Evolutionary conservation across 2,329 filamentous ascomycete species (phyloP).

Genomic region (Alternaria viburni): DNA sequence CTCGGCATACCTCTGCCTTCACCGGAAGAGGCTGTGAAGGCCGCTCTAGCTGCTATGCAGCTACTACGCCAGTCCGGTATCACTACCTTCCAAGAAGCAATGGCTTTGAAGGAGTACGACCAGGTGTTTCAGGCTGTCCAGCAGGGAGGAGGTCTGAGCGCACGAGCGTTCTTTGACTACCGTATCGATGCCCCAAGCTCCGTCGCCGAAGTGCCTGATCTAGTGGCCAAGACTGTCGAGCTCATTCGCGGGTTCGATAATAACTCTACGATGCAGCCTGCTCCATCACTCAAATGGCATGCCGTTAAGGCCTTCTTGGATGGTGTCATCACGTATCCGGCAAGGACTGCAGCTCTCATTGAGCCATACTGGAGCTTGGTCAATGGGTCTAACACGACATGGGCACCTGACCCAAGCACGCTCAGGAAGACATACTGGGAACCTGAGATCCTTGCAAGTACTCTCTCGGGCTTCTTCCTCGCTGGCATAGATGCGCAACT

Average conservation of each 20-base stretch:
- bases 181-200: constrained; percentile 1
- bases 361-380: constrained; percentile 2
- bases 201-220: background rate
- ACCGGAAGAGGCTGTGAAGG: background rate
- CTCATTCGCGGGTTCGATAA: background rate
- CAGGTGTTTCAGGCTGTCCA: background rate
- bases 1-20: background rate
- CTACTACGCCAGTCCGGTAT: constrained; percentile 1
- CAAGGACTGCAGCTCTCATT: constrained; percentile 1
- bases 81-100: constrained; percentile 4
- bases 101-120: background rate
- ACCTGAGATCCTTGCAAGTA: constrained; percentile 2
- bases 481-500: constrained; percentile 2
- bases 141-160: background rate
- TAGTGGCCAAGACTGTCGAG: background rate
- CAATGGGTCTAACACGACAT: constrained; percentile 2
- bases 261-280: constrained; percentile 2
- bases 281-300: constrained; percentile 5
- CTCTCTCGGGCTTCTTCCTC: background rate
- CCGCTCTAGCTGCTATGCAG: background rate
- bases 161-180: constrained; percentile 7
- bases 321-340: constrained; percentile 6
- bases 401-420: background rate
- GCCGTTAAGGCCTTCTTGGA: constrained; percentile 5
- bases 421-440: background rate